Conservation (phyloP, 2,329 filamentous ascomycete genomes). For the Xylariaceae sp. region DNA sequence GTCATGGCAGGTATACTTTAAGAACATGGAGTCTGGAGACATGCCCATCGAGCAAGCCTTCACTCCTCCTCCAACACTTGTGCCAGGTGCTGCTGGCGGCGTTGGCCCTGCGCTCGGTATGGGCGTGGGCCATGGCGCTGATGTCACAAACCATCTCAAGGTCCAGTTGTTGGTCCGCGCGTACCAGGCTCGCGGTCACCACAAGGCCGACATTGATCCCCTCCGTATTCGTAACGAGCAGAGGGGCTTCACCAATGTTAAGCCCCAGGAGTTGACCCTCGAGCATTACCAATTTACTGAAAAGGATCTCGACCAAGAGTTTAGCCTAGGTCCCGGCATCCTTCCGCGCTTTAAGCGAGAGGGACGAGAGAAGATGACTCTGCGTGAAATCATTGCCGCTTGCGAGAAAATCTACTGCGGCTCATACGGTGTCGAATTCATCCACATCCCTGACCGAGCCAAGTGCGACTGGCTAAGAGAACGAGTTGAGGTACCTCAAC, state of each 20-base stretch:
- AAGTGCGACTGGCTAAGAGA: constrained; percentile 99
- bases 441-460: constrained; percentile 96
- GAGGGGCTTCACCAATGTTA: constrained; percentile 82
- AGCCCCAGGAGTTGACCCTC: constrained; percentile 90
- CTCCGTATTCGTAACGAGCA: constrained; percentile 89
- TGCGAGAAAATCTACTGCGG: constrained; percentile 98
- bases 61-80: constrained; percentile 90
- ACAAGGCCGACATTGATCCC: constrained; percentile 97
- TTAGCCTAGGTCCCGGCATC: constrained; percentile 91
- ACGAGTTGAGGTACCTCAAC: constrained; percentile 89
- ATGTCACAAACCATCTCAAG: constrained; percentile 96
- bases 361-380: constrained; percentile 90
- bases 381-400: constrained; percentile 89
- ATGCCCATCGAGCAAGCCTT: constrained; percentile 99
- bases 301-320: constrained; percentile 91
- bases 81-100: constrained; percentile 80
- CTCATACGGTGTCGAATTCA: constrained; percentile 97
- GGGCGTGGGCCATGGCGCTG: constrained; percentile 72
- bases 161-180: constrained; percentile 96
- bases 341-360: constrained; percentile 91
- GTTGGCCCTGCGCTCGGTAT: constrained; percentile 75
- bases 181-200: constrained; percentile 96
- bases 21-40: constrained; percentile 97
- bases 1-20: constrained; percentile 99
- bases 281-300: constrained; percentile 96